Evolutionary conservation across 2,329 filamentous ascomycete species (phyloP).

Genomic region (Sclerotinia minor): DNA sequence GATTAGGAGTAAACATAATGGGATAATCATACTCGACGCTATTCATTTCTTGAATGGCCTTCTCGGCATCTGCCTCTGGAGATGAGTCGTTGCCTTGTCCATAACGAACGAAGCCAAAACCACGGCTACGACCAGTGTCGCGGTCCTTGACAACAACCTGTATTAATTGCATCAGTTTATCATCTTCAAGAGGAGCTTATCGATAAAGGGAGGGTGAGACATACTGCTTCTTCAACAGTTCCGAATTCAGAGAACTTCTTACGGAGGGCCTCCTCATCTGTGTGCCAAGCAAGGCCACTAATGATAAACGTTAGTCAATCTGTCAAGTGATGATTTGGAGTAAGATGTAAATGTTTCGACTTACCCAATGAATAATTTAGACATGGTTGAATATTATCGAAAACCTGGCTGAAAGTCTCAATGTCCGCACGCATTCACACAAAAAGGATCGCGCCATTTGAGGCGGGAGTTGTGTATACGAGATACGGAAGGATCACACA

Average conservation of each 20-base stretch:
- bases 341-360: slow-evolving; percentile 40
- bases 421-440: slow-evolving; percentile 43
- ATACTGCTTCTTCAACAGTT: slow-evolving; percentile 88
- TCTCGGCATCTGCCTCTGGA: slow-evolving; percentile 68
- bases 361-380: slow-evolving; percentile 94
- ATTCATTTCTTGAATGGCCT: slow-evolving; percentile 78
- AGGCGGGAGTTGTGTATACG: slow-evolving; percentile 38
- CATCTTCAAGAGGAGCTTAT: slow-evolving; percentile 20
- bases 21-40: slow-evolving; percentile 74
- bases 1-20: not conserved
- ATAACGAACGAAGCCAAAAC: slow-evolving; percentile 96
- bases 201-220: slow-evolving; percentile 45
- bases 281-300: slow-evolving; percentile 98
- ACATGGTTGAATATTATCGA: slow-evolving; percentile 59
- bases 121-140: slow-evolving; percentile 93
- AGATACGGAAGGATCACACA: slow-evolving; percentile 41
- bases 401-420: slow-evolving; percentile 44
- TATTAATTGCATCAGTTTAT: slow-evolving; percentile 33
- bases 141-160: slow-evolving; percentile 97
- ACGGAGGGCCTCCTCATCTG: slow-evolving; percentile 82
- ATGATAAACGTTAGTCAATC: slow-evolving; percentile 19
- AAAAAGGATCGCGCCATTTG: slow-evolving; percentile 38
- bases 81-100: slow-evolving; percentile 46
- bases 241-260: slow-evolving; percentile 93
- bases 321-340: slow-evolving; percentile 12